These are phyloP conservation scores for Fusarium sp. DNA, from an alignment of 2,329 filamentous ascomycete species.

Conservation along the genomic window DNA sequence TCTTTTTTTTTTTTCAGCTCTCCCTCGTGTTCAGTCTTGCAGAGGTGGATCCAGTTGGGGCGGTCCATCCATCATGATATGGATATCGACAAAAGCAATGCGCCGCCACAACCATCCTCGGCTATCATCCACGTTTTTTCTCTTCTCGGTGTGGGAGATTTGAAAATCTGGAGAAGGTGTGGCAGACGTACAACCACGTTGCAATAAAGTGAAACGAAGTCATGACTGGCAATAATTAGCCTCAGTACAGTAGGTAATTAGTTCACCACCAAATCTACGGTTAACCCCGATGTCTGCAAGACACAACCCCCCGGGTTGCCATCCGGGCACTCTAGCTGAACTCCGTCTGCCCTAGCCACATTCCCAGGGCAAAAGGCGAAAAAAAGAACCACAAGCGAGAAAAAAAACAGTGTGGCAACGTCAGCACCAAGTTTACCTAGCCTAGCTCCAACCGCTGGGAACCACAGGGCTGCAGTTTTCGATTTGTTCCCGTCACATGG, in stretches of 20 bases:
- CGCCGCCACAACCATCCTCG: constrained; percentile 20
- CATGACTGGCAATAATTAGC: background rate
- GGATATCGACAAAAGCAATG: constrained; percentile 23
- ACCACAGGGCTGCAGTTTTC: constrained; percentile 43
- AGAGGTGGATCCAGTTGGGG: constrained; percentile 20
- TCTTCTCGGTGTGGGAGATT: background rate
- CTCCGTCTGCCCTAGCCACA: constrained; percentile 33
- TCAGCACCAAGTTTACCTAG: constrained; percentile 19
- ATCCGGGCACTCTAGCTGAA: constrained; percentile 25
- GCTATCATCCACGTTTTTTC: constrained; percentile 12
- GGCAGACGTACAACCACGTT: constrained; percentile 23
- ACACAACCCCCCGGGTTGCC: constrained; percentile 20
- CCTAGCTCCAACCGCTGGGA: constrained; percentile 17
- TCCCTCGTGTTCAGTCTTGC: constrained; percentile 1
- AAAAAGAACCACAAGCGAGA: constrained; percentile 3
- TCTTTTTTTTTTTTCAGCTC: constrained; percentile 15
- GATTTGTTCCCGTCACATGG: constrained; percentile 40
- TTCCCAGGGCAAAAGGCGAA: constrained; percentile 20
- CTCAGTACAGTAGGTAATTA: constrained; percentile 3
- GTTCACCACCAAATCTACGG: constrained; percentile 5
- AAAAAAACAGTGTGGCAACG: constrained; percentile 31
- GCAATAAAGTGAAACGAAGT: constrained; percentile 15
- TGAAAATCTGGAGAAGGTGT: constrained; percentile 22
- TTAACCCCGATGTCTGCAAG: constrained; percentile 20
- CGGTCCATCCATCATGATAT: background rate